phyloP scores from a whole-genome alignment of 345 rosid genomes.

The Balakata baccata region DNA sequence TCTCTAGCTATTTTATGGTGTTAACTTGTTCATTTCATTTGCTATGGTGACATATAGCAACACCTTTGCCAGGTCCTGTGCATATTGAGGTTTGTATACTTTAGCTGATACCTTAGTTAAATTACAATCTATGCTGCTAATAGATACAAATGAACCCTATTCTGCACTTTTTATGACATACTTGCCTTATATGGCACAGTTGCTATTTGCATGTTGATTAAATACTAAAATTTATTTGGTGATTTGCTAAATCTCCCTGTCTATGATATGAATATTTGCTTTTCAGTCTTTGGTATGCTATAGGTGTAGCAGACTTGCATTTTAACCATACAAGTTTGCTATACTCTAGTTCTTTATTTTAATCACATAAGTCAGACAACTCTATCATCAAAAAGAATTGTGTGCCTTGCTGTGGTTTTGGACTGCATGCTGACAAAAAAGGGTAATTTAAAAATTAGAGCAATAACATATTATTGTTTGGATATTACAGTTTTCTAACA shows the following conservation, averaged over 20 bases:
- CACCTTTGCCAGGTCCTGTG: not conserved
- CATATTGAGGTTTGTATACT: not conserved
- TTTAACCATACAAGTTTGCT: not conserved
- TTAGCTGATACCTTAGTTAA: not conserved
- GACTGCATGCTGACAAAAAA: not conserved
- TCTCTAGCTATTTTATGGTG: not conserved
- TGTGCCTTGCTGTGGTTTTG: not conserved
- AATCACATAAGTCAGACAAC: not conserved
- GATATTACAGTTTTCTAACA: not conserved
- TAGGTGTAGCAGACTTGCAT: not conserved
- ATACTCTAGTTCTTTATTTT: not conserved
- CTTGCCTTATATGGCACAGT: not conserved
- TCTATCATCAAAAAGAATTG: not conserved
- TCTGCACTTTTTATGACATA: not conserved
- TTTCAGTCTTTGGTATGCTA: not conserved
- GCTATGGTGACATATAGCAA: not conserved
- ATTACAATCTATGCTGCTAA: not conserved
- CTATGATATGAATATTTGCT: not conserved
- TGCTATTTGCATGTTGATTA: not conserved
- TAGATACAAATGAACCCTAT: no score
- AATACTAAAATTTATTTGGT: not conserved
- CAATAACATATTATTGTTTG: not conserved
- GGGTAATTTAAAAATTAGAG: not conserved
- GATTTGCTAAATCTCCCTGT: not conserved
- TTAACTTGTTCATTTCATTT: conserved; percentile 5